Evolutionary conservation across 2,329 filamentous ascomycete genomes (phyloP), one percentile per base, ranked within the genome.

Genomic region (Ploettnerulaceae sp.): DNA sequence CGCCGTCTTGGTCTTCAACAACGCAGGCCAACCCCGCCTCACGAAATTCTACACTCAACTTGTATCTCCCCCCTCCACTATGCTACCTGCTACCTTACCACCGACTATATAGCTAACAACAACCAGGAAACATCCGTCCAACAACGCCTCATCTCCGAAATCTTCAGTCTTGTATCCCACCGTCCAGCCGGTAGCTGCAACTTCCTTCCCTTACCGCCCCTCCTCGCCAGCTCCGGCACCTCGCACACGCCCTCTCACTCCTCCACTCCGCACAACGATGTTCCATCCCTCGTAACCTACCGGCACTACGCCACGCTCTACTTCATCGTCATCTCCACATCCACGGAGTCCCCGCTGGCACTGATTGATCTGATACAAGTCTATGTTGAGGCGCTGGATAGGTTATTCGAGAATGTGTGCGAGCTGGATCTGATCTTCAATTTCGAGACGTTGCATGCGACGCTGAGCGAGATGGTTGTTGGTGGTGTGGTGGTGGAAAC

Each of bases 1-100:
- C 75, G 93, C 94, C 24, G 91, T 98, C 52, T 76, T 98, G 57
- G 91, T 98, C 66, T 98, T 98, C 75, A 98, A 98, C 65, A 95
- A 95, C 72, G 89, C 91, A 61, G 93, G 93, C 55, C 91, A 98
- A 69, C 91, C 93, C 28, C 85, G 93, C 46, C 77, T 98, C 66
- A 97, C 91, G 60, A 97, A 97, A 64, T 98, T 98, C 75, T 98
- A 98, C 67, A 96, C 91, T 2, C 91, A 97, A 66, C 81, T 98
- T 57, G 91, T 95, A 69, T 51, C 70, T 61, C 41, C 34, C 29
- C 44, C 38, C 34, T 39, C 22, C 31, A 25, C 18, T 6, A 12
- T 28, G 24, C 31, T 36, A 11, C 2, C 15, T 14, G n/a, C n/a
- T 5, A 20, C 17, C 5, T 11, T 24, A 21, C 22, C 31, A 12